Evolutionary conservation across 129 eudicot species (phyloP), one percentile per base, ranked within the genome.

Genomic region (Helianthus tuberosus): DNA sequence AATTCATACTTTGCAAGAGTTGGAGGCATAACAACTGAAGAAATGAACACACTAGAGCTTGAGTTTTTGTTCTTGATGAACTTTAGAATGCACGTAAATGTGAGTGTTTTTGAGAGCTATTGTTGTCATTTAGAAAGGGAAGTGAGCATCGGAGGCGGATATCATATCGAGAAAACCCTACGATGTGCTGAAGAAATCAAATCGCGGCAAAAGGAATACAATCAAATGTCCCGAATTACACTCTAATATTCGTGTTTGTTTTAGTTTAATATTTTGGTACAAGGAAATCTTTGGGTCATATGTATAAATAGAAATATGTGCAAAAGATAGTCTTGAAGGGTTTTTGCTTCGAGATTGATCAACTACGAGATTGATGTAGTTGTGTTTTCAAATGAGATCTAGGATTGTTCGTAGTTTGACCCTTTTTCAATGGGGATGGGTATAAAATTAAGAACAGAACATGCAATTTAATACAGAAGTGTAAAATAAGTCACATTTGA

Each of bases 111-210:
- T 49, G 92, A 92, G 86, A 92, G 98, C 72, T 92, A 92, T 58
- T 92, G 98, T 76, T 62, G 87, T 57, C 98, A 92, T 84, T 86
- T 92, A 81, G 98, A 92, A 71, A 84, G 98, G 46, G 98, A 92
- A 87, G 98, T 92, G 62, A 78, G 98, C 84, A 89, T 84, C 46
- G 98, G 98, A 84, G 98, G 98, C 48, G 98, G 98, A 10, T 92
- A 87, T 75, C 92, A 92, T 36, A 85, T 92, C 35, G 98, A 92
- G 84, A 92, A 84, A 73, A 77, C 94, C 27, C 71, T 92, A 54
- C 80, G 96, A 65, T 92, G 96, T 78, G 96, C 98, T 11, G 92
- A 85, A 74, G 98, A 92, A 62, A 92, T 87, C 58, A 89, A 89
- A 75, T 66, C 84, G 6, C 84, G 77, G 29, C 87, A 89, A 73